Conservation (phyloP, 2,329 filamentous ascomycete genomes). For the Pseudogymnoascus sp. region DNA sequence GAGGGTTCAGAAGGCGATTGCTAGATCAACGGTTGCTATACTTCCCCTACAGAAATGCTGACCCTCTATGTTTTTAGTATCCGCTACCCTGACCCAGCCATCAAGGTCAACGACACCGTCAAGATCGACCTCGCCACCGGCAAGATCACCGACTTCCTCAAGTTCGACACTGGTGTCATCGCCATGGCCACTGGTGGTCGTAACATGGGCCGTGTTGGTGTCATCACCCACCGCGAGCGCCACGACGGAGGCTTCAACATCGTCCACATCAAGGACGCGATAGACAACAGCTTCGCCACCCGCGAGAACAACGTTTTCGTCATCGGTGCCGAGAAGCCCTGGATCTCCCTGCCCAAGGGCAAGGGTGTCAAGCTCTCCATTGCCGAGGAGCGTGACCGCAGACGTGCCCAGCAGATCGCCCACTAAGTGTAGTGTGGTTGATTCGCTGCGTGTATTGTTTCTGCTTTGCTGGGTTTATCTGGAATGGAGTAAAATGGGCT, state of each 20-base stretch:
- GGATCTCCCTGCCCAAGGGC: constrained; percentile 99
- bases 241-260: constrained; percentile 99
- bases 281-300: constrained; percentile 99
- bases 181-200: constrained; percentile 99
- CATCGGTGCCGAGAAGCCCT: constrained; percentile 97
- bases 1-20: constrained; percentile 7
- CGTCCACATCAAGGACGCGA: constrained; percentile 99
- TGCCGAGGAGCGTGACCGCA: constrained; percentile 97
- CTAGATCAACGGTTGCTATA: constrained; percentile 29
- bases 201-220: constrained; percentile 99
- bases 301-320: constrained; percentile 99
- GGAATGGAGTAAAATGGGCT: constrained; percentile 27
- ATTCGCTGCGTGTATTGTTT: constrained; percentile 6
- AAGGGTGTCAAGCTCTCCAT: constrained; percentile 99
- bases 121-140: constrained; percentile 96
- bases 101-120: constrained; percentile 99
- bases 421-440: constrained; percentile 25
- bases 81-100: constrained; percentile 94
- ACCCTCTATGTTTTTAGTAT: constrained; percentile 55
- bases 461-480: constrained; percentile 8
- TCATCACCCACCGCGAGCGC: constrained; percentile 99
- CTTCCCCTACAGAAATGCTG: constrained; percentile 25
- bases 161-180: constrained; percentile 96
- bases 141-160: constrained; percentile 97
- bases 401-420: constrained; percentile 54